A percentile compares a stretch with the other conserved stretches of the same genome.
phyloP scores from a whole-genome alignment of 2,329 filamentous ascomycete species.

The Knoxdaviesia proteae region DNA sequence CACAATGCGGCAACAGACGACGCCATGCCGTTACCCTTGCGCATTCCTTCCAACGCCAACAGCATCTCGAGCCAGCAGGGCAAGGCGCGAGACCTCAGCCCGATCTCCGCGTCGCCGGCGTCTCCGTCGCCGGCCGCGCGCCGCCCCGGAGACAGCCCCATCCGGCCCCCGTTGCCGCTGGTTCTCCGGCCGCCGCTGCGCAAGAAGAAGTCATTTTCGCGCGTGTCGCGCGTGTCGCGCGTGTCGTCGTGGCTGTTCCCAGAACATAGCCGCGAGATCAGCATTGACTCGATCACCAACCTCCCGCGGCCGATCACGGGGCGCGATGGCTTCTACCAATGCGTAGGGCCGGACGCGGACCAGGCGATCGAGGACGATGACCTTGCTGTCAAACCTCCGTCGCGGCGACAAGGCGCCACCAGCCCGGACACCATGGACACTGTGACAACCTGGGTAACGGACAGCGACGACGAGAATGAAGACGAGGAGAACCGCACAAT shows the following conservation, averaged over 20 bases:
- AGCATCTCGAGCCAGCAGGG: too few species aligned
- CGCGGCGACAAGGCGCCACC: slow-evolving; percentile 10
- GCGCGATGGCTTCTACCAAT: slow-evolving; percentile 37
- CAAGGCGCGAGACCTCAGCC: too few species aligned
- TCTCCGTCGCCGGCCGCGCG: not conserved
- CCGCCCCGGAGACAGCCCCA: slow-evolving; percentile 9
- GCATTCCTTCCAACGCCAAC: not conserved
- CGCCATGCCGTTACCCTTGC: too few species aligned
- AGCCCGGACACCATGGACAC: slow-evolving; percentile 26
- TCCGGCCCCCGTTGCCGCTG: slow-evolving; percentile 35
- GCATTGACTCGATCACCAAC: slow-evolving; percentile 26
- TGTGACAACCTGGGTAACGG: slow-evolving; percentile 28
- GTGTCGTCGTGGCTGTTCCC: slow-evolving; percentile 40
- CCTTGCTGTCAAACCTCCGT: slow-evolving; percentile 9
- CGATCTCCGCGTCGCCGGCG: not conserved
- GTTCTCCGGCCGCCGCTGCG: slow-evolving; percentile 37
- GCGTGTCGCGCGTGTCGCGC: slow-evolving; percentile 25
- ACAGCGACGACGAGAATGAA: slow-evolving; percentile 3
- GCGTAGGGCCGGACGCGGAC: slow-evolving; percentile 11
- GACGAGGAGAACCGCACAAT: slow-evolving; percentile 19
- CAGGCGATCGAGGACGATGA: too few species aligned
- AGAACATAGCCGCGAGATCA: slow-evolving; percentile 15
- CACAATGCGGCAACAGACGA: too few species aligned
- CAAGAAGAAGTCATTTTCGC: slow-evolving; percentile 47
- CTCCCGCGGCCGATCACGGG: slow-evolving; percentile 27